Conservation (phyloP, 441 rosid genomes). For the Aleurites moluccanus region DNA sequence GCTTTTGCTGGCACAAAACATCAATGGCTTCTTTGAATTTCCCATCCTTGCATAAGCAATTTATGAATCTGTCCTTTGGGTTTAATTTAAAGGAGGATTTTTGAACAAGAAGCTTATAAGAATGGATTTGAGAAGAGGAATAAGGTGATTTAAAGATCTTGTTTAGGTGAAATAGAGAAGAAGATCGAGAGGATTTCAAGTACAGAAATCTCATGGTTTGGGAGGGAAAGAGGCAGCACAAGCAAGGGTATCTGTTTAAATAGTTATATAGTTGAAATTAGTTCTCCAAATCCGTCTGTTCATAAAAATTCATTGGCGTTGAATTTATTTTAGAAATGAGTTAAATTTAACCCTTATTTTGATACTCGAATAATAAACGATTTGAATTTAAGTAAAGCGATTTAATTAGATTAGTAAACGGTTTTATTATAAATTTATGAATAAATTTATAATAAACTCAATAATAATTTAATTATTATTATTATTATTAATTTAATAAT, state of each 20-base stretch:
- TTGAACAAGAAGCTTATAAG: not conserved
- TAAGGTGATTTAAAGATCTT: constrained; percentile 15
- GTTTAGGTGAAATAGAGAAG: not conserved
- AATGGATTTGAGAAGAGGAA: constrained; percentile 29
- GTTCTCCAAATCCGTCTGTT: too few species aligned
- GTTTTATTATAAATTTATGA: too few species aligned
- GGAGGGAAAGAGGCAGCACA: not conserved
- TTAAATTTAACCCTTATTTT: too few species aligned
- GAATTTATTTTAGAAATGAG: too few species aligned
- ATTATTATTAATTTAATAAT: too few species aligned
- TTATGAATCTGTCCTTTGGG: constrained; percentile 30
- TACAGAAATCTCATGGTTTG: constrained; percentile 15
- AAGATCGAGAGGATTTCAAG: constrained; percentile 2
- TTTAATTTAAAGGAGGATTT: constrained; percentile 42
- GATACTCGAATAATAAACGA: too few species aligned
- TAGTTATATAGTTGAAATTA: too few species aligned
- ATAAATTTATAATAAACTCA: too few species aligned
- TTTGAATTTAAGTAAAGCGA: too few species aligned
- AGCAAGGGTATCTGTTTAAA: not conserved
- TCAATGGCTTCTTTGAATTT: constrained; percentile 60
- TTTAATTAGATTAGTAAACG: too few species aligned
- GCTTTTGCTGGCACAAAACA: constrained; percentile 48
- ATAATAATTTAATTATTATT: too few species aligned
- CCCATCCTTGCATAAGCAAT: constrained; percentile 41
- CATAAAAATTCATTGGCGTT: too few species aligned